Conservation (phyloP, 495 filamentous ascomycete species). For the Mycothermus thermophilus region DNA sequence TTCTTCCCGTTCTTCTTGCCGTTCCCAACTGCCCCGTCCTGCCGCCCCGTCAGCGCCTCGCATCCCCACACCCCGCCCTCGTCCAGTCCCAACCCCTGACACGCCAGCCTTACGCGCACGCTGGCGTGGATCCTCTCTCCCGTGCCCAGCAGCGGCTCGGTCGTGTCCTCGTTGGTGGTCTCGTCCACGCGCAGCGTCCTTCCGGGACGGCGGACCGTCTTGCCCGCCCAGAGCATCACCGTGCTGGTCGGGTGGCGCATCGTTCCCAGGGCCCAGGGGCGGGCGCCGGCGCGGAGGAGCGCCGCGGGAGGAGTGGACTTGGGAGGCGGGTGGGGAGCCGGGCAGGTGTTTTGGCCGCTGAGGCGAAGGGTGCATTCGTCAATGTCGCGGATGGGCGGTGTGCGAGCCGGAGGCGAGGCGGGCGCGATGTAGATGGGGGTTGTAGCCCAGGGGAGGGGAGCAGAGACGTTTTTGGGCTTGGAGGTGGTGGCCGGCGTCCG, state of each 20-base stretch:
- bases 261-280: constrained; percentile 16
- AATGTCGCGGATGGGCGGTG: background rate
- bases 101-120: constrained; percentile 16
- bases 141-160: constrained; percentile 16
- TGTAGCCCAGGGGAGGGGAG: constrained; percentile 10
- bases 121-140: constrained; percentile 15
- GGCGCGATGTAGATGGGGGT: constrained; percentile 3
- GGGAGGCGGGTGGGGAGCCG: constrained; percentile 5
- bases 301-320: constrained; percentile 5
- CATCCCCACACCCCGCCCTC: constrained; percentile 17
- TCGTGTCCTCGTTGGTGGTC: constrained; percentile 19
- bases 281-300: constrained; percentile 9
- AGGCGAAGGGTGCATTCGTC: constrained; percentile 2
- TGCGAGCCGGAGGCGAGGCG: background rate
- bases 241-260: constrained; percentile 12
- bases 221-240: constrained; percentile 14
- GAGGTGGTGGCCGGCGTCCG: background rate
- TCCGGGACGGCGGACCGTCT: constrained; percentile 18
- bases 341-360: background rate
- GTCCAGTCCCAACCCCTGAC: constrained; percentile 16
- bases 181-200: constrained; percentile 16
- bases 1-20: background rate
- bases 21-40: background rate
- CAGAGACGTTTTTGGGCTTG: background rate
- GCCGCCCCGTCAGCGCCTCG: constrained; percentile 3